phyloP scores from a whole-genome alignment of 257 asterid genomes.

The Primulina huaijiensis region DNA sequence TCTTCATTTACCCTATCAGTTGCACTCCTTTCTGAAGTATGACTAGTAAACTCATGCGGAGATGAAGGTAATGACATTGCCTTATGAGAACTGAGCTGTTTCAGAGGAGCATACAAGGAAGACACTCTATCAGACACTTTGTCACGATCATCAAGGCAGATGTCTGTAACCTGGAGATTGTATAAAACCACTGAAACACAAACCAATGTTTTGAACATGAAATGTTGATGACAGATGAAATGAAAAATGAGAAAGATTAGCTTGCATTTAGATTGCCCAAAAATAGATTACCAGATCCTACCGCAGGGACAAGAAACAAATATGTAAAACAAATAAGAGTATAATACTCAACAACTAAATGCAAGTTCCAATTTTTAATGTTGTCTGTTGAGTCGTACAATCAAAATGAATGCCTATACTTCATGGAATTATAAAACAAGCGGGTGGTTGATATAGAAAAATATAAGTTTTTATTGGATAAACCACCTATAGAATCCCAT shows the following conservation, averaged over 20 bases:
- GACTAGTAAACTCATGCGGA: slow-evolving; percentile 76
- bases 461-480: no score
- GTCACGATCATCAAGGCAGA: slow-evolving; percentile 29
- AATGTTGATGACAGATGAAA: slow-evolving; percentile 3
- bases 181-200: slow-evolving; percentile 10
- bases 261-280: not conserved
- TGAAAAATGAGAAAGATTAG: slow-evolving; percentile 10
- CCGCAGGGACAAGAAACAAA: slow-evolving; percentile 7
- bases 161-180: slow-evolving; percentile 26
- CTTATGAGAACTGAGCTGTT: slow-evolving; percentile 46
- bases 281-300: not conserved
- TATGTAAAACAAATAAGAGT: not conserved
- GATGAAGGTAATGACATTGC: slow-evolving; percentile 96
- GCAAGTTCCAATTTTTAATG: not conserved
- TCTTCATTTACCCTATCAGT: slow-evolving; percentile 51
- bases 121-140: slow-evolving; percentile 30
- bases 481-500: no score
- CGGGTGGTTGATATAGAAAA: no score
- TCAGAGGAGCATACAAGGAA: slow-evolving; percentile 26
- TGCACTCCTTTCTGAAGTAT: slow-evolving; percentile 39
- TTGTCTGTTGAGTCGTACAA: not conserved
- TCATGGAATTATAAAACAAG: not conserved
- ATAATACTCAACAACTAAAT: slow-evolving; percentile 7
- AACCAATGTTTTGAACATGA: slow-evolving; percentile 8
- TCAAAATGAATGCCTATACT: not conserved